Evolutionary conservation across 1,139 yeast genomes (phyloP).

Genomic region (Pichia cactophila): DNA sequence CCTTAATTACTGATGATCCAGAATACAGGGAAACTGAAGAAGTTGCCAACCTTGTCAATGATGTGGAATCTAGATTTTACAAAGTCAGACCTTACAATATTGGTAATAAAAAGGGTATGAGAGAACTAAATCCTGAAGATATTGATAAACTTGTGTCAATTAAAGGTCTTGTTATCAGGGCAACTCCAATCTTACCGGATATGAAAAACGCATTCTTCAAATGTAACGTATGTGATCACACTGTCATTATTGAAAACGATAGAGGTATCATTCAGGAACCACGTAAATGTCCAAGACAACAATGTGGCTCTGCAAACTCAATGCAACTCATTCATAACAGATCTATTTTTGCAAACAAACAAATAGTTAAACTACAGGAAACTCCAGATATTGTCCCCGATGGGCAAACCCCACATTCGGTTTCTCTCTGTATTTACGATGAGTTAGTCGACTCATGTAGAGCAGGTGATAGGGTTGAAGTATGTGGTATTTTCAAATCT

Average conservation of each 20-base stretch:
- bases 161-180: conserved; percentile 83
- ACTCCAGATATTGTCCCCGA: conserved; percentile 98
- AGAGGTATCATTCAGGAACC: conserved; percentile 95
- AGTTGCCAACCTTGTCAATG: conserved; percentile 38
- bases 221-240: conserved; percentile 92
- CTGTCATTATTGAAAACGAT: conserved; percentile 86
- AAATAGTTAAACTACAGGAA: conserved; percentile 87
- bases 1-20: conserved; percentile 57
- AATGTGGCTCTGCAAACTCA: conserved; percentile 78
- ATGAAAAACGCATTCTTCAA: conserved; percentile 96
- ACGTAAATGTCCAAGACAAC: conserved; percentile 79
- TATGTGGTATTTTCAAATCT: conserved; percentile 91
- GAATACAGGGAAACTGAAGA: conserved; percentile 25
- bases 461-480: conserved; percentile 96
- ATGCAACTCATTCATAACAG: conserved; percentile 90
- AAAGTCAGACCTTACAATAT: conserved; percentile 84
- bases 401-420: conserved; percentile 97
- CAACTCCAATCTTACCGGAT: conserved; percentile 92
- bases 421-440: conserved; percentile 89
- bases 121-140: conserved; percentile 92
- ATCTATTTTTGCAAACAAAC: conserved; percentile 90
- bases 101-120: conserved; percentile 69
- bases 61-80: conserved; percentile 73
- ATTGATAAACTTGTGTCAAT: conserved; percentile 88
- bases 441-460: conserved; percentile 90